Base-by-base conservation (phyloP, 1,139 yeast genomes). In the Yamadazyma triangularis region DNA sequence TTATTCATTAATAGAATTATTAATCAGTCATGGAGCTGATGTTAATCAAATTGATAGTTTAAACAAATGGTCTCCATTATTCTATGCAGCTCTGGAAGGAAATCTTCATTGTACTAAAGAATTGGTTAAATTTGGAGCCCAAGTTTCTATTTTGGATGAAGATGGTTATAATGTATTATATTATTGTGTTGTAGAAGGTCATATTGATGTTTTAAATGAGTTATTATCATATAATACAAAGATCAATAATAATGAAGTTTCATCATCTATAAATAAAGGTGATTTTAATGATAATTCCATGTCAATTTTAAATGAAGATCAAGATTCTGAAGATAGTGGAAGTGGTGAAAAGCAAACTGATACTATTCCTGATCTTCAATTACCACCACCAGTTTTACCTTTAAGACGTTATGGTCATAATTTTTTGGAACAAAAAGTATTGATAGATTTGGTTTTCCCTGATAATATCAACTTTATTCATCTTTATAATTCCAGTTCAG, bases 301-400 rank as follows among this genome's bases (percentile, higher is more conserved):
- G 51, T 49, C 63, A 0, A 58, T 60, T n/a, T 46, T 61, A 24
- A 59, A 51, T 21, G 67, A 60, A n/a, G 65, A 53, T 13, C 58
- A 55, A 16, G 70, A 64, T 32, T 61, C 65, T 11, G 72, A 64
- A 36, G 69, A 65, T 40, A 61, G 68, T 32, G 64, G 58, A 4
- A 50, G 50, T 30, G 31, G 36, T 24, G 32, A 34, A 8, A 42
- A 40, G 19, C 77, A 70, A 33, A 60, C 72, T 3, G 95, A 86
- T 45, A 72, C 79, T 14, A 89, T 91, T 30, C 98, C 98, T 0
- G 96, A 87, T 47, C 70, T 91, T 35, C 78, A 88, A 22, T 67
- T 91, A 34, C 98, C 98, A 1, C 98, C 98, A 1, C 98, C 98
- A 8, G 87, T 91, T 32, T 77, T 91, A 29, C 98, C 98, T 0